Evolutionary conservation across 2,329 filamentous ascomycete species (phyloP), one percentile per base, ranked within the genome.

Genomic region (Scleromitrula shiraiana): DNA sequence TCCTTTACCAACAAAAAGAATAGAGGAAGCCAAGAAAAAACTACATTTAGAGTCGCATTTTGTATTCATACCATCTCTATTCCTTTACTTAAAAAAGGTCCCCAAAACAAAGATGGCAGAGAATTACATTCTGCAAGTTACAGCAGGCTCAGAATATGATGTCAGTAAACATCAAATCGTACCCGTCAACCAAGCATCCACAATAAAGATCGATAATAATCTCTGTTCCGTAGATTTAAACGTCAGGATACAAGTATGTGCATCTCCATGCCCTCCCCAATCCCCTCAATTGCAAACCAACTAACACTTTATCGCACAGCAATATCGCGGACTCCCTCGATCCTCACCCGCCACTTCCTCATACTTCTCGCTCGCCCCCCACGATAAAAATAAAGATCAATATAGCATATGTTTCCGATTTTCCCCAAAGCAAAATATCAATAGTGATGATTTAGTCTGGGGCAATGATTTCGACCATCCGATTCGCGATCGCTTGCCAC

Each of bases 381-480:
- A 95, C 64, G 71, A 70, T 19, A 71, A 74, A 53, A 77, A 76
- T 56, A 67, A 73, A 44, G 90, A 96, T 66, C 85, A 88, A 63
- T 96, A 96, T 71, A 87, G 82, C 59, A 88, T 97, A 59, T 75
- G 79, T 26, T 83, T 95, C 62, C 76, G 78, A 38, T 87, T 96
- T 65, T 80, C 77, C 0, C 87, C 85, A n/a, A 87, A 85, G 59
- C 40, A 27, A 7, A 39, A 50, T 54, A 56, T 56, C 46, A 53
- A 39, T 46, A 58, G 53, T 12, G 53, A 64, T 29, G 82, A 94
- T 53, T 73, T 98, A 2, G 81, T 96, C 46, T 95, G 95, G 59
- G 93, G 91, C 35, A 97, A 97, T 65, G 89, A 96, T 71, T 96
- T 97, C 64, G 90, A 95, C 62, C 79, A 85, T 42, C 88, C 93